Evolutionary conservation across 306 rosid species (phyloP).

Genomic region (Cyamopsis tetragonoloba): DNA sequence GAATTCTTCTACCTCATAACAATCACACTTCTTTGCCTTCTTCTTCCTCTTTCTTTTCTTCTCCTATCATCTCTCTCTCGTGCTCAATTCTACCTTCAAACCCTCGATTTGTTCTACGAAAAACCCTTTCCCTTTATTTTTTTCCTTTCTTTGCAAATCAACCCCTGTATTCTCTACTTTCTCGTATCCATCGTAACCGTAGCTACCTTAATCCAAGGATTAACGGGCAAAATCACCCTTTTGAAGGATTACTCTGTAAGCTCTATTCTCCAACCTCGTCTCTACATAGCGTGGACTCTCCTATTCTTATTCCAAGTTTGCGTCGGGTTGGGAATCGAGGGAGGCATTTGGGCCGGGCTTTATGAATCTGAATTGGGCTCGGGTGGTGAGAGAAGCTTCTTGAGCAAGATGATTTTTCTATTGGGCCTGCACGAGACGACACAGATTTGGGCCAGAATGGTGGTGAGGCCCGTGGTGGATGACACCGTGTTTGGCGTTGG

Average conservation of each 20-base stretch:
- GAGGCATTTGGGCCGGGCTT: slow-evolving; percentile 38
- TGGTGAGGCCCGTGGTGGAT: slow-evolving; percentile 90
- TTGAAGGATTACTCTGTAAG: not conserved
- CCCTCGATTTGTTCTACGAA: not conserved
- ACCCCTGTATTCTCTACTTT: slow-evolving; percentile 49
- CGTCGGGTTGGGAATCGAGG: slow-evolving; percentile 66
- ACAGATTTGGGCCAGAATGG: slow-evolving; percentile 61
- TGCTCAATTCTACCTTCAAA: slow-evolving; percentile 38
- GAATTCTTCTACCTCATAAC: slow-evolving; percentile 54
- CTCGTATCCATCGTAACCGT: slow-evolving; percentile 50
- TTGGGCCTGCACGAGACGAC: slow-evolving; percentile 81
- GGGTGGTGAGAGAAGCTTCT: slow-evolving; percentile 32
- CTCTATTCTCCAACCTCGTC: slow-evolving; percentile 27
- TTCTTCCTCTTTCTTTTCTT: slow-evolving; percentile 77
- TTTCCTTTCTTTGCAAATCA: slow-evolving; percentile 29
- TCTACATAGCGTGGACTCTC: slow-evolving; percentile 57
- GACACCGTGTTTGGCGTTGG: slow-evolving; percentile 60
- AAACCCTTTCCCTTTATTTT: slow-evolving; percentile 18
- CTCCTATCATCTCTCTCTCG: slow-evolving; percentile 57
- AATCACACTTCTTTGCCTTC: slow-evolving; percentile 55
- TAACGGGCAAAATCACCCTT: slow-evolving; percentile 46
- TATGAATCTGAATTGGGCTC: slow-evolving; percentile 23
- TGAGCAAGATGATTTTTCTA: slow-evolving; percentile 55
- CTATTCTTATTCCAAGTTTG: slow-evolving; percentile 65
- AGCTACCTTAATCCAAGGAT: slow-evolving; percentile 46